Conservation (phyloP, 140 eudicot genomes). For the Bidens hawaiensis region DNA sequence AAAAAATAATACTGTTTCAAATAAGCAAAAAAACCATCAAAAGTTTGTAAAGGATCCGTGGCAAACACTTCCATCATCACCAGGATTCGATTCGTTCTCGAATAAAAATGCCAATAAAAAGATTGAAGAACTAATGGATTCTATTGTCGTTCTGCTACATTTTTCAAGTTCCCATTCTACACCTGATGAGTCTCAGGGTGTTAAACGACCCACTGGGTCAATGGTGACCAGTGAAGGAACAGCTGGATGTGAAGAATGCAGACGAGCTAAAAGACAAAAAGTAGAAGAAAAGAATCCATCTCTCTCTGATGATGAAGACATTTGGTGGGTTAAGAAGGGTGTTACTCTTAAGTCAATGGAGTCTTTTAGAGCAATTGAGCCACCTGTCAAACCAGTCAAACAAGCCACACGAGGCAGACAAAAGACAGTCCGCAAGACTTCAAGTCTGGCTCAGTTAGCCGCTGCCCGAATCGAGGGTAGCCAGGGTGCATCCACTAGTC, state of each 20-base stretch:
- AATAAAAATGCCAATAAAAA: constrained; percentile 30
- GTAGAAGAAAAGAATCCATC: constrained; percentile 61
- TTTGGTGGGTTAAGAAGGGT: constrained; percentile 83
- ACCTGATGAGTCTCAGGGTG: constrained; percentile 50
- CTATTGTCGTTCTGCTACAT: constrained; percentile 57
- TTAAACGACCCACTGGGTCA: constrained; percentile 37
- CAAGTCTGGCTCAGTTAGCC: constrained; percentile 90
- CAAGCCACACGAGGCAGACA: constrained; percentile 90
- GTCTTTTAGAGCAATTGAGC: constrained; percentile 48
- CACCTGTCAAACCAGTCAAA: constrained; percentile 78
- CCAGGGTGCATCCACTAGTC: constrained; percentile 98
- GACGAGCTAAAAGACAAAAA: constrained; percentile 74
- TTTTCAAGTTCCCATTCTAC: constrained; percentile 43
- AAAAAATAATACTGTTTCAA: constrained; percentile 14
- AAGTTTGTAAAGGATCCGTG: constrained; percentile 35
- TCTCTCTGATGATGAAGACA: constrained; percentile 70
- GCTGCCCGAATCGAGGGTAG: constrained; percentile 93
- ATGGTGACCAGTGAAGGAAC: constrained; percentile 51
- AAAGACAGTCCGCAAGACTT: constrained; percentile 81
- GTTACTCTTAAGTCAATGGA: constrained; percentile 53
- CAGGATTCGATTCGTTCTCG: constrained; percentile 22
- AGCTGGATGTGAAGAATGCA: constrained; percentile 97
- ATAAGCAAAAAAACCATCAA: constrained; percentile 34
- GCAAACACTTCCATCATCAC: constrained; percentile 30
- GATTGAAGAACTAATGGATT: constrained; percentile 63